These are phyloP conservation scores for Strombidium stylifer DNA, from an alignment of 73 alveolate genomes.

Conservation along the genomic window DNA sequence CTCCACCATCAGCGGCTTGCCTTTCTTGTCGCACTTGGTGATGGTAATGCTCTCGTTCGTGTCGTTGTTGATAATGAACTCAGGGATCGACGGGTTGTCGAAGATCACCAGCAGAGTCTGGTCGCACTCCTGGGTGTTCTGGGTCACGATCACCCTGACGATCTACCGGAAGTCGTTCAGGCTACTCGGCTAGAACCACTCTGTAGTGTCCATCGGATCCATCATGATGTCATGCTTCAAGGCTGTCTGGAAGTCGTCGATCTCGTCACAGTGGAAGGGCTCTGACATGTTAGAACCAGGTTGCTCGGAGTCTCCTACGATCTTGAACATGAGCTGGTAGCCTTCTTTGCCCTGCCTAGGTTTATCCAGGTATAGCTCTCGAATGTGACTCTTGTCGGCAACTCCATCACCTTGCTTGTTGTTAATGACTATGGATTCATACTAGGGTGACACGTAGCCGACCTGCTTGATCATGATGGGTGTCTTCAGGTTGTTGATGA, in stretches of 20 bases:
- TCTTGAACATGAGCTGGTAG: not conserved
- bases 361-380: too few relatives aligned
- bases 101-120: conserved; percentile 57
- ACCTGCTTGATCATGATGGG: conserved; percentile 19
- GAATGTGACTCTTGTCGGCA: too few relatives aligned
- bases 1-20: too few relatives aligned
- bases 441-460: too few relatives aligned
- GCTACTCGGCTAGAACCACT: not conserved
- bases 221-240: not conserved
- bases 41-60: too few relatives aligned
- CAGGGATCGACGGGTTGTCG: conserved; percentile 48
- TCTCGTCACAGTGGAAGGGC: conserved; percentile 46
- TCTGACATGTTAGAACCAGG: conserved; percentile 48
- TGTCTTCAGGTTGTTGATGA: conserved; percentile 25
- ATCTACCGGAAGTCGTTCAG: conserved; percentile 15
- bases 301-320: too few relatives aligned
- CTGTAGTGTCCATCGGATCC: not conserved
- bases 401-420: too few relatives aligned
- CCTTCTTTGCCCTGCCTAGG: not conserved
- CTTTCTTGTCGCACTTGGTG: too few relatives aligned
- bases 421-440: too few relatives aligned
- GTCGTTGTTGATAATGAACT: conserved; percentile 29
- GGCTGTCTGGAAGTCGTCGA: conserved; percentile 57
- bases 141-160: conserved; percentile 46
- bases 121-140: too few relatives aligned